Conservation (phyloP, 1,284 basidiomycete species). For the Ustilago curta region DNA sequence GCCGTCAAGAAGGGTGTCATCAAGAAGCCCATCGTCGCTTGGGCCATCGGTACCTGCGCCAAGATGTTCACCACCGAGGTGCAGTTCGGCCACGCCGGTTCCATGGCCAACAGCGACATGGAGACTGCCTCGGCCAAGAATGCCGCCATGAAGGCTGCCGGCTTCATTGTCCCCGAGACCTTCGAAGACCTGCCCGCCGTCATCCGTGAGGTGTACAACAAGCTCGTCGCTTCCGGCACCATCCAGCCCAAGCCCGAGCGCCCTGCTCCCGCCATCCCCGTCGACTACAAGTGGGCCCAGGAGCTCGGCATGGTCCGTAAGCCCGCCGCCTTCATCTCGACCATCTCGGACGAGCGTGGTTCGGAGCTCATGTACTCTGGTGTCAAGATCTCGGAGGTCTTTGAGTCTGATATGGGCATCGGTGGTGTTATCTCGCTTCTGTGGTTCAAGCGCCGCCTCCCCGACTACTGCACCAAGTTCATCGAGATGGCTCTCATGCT, state of each 20-base stretch:
- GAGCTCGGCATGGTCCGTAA: constrained; percentile 98
- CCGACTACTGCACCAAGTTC: constrained; percentile 72
- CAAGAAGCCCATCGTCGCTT: constrained; percentile 98
- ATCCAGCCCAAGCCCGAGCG: constrained; percentile 83
- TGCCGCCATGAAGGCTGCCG: constrained; percentile 90
- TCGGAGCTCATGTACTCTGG: constrained; percentile 98
- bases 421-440: constrained; percentile 95
- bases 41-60: constrained; percentile 99
- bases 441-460: constrained; percentile 92
- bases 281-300: constrained; percentile 99
- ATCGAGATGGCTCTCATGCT: constrained; percentile 99
- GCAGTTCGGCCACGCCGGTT: constrained; percentile 98
- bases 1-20: constrained; percentile 93
- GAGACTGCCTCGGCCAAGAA: constrained; percentile 99
- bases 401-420: constrained; percentile 75
- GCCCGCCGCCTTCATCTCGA: constrained; percentile 98
- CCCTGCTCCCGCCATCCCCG: constrained; percentile 93
- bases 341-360: constrained; percentile 98
- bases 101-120: constrained; percentile 95
- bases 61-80: constrained; percentile 99
- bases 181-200: constrained; percentile 94
- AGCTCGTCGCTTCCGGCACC: constrained; percentile 79
- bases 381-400: constrained; percentile 98
- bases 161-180: constrained; percentile 96
- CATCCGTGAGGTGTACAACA: constrained; percentile 86